Base-by-base conservation (phyloP, 75 land plant species). In the Larix kaempferi region DNA sequence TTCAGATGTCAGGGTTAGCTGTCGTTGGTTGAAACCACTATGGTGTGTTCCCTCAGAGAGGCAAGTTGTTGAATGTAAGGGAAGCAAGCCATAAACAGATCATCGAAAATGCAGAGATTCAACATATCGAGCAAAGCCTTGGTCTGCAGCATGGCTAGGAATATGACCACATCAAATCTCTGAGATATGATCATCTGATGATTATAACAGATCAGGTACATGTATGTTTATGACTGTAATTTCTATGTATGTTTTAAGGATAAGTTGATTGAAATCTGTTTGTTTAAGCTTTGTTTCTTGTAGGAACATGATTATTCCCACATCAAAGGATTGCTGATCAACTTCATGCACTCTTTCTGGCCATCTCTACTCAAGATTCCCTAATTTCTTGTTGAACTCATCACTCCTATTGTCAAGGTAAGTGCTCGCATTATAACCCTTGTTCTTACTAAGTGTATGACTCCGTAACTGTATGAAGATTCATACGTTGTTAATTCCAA, bases 291-390 rank as follows among this genome's bases (percentile, higher is more conserved):
- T 44, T 79, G 44, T 49, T 73, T 29, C 19, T 41, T 27, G 49
- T 86, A 98, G 99, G 99, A 98, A 82, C 99, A 95, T 86, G 99
- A 98, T 82, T 95, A 98, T 2, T 98, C 98, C 33, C 98, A 95
- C 67, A 95, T 98, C 73, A 98, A 98, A 63, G 99, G 98, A 25
- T 78, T 98, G 29, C 76, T 95, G 52, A 95, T 98, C 72, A 98
- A 98, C 60, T 98, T 95, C 78, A 91, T 95, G 59, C 99, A 98
- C 83, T 81, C 94, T 41, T 95, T 91, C 79, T 95, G 99, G 98
- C 98, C 98, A 49, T 95, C 98, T 52, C 72, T 95, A 69, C 88
- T 98, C 4, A 94, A 88, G 79, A 62, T 94, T 65, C 99, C 99
- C 5, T 87, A 89, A 16, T 98, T 98, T 82, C 79, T 98, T 72